phyloP scores from a whole-genome alignment of 345 rosid species.

The Viola odorata region DNA sequence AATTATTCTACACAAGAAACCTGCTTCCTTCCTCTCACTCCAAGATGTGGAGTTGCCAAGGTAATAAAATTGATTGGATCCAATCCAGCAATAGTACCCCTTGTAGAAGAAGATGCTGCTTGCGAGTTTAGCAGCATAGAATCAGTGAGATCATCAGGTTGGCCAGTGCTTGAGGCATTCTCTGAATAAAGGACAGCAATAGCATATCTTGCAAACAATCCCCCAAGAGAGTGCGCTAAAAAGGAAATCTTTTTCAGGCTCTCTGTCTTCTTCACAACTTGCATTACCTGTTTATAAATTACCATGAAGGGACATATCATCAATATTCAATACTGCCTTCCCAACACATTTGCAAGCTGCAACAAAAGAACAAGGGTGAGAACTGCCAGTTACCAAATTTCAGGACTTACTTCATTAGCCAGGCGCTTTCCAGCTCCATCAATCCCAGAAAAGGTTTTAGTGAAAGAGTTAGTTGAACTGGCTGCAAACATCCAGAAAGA shows the following conservation, averaged over 20 bases:
- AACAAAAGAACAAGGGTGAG: neutral
- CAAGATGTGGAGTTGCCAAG: conserved; percentile 98
- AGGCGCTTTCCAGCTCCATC: conserved; percentile 94
- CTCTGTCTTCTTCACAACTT: conserved; percentile 64
- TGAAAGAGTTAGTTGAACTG: conserved; percentile 72
- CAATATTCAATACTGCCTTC: conserved; percentile 3
- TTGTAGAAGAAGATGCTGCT: conserved; percentile 23
- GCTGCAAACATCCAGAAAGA: conserved; percentile 42
- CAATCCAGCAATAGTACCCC: conserved; percentile 76
- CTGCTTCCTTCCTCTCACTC: conserved; percentile 97
- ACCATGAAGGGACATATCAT: conserved; percentile 1
- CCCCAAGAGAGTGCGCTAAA: conserved; percentile 97
- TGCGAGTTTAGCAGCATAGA: conserved; percentile 27
- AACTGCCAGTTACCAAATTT: neutral
- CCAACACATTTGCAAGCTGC: conserved; percentile 5
- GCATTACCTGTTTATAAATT: conserved; percentile 45
- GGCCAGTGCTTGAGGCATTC: conserved; percentile 18
- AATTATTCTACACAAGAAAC: conserved; percentile 41
- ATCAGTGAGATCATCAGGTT: conserved; percentile 25
- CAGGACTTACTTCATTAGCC: conserved; percentile 76
- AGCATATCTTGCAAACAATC: conserved; percentile 93
- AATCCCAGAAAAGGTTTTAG: conserved; percentile 79
- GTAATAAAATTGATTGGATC: conserved; percentile 90
- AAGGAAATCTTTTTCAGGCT: conserved; percentile 80
- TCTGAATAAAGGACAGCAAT: conserved; percentile 62